Percentiles rank a stretch among this genome's conserved stretches.
phyloP scores from a whole-genome alignment of 2,329 filamentous ascomycete genomes.

The Ascochyta koolunga region DNA sequence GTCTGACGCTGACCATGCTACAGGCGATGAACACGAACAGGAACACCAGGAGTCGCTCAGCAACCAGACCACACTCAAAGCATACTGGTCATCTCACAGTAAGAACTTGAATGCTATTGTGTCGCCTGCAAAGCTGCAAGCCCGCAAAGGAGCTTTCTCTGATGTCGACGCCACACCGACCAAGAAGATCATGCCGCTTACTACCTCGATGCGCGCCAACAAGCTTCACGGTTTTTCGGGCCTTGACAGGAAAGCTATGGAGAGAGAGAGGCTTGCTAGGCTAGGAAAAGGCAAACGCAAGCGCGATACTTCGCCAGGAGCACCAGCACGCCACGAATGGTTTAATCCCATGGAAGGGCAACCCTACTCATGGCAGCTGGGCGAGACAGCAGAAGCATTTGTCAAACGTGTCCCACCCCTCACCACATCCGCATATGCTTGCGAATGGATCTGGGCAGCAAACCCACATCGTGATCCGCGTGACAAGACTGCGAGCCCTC shows the following conservation, averaged over 20 bases:
- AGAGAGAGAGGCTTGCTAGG: conserved; percentile 18
- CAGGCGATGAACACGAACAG: conserved; percentile 40
- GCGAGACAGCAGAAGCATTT: conserved; percentile 70
- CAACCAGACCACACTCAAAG: conserved; percentile 19
- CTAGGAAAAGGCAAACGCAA: conserved; percentile 19
- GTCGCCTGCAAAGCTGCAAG: conserved; percentile 14
- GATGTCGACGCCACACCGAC: conserved; percentile 10
- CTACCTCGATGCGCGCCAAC: conserved; percentile 1
- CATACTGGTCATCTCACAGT: conserved; percentile 28
- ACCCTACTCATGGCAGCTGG: conserved; percentile 64
- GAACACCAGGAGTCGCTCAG: conserved; percentile 25
- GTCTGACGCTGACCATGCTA: conserved; percentile 7
- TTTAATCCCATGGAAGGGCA: conserved; percentile 65
- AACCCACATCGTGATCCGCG: conserved; percentile 63
- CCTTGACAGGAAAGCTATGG: conserved; percentile 21
- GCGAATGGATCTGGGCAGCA: conserved; percentile 75
- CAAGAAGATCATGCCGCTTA: conserved; percentile 10
- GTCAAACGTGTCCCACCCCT: conserved; percentile 71
- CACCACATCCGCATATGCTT: conserved; percentile 52
- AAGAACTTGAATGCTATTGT: conserved; percentile 34
- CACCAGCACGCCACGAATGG: conserved; percentile 17
- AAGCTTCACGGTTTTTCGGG: conserved; percentile 8
- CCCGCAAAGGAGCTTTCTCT: not conserved
- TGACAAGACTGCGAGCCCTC: conserved; percentile 36
- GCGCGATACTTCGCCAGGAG: conserved; percentile 14